Evolutionary conservation across 495 filamentous ascomycete genomes (phyloP).

Genomic region (Aspergillus carlsbadensis): DNA sequence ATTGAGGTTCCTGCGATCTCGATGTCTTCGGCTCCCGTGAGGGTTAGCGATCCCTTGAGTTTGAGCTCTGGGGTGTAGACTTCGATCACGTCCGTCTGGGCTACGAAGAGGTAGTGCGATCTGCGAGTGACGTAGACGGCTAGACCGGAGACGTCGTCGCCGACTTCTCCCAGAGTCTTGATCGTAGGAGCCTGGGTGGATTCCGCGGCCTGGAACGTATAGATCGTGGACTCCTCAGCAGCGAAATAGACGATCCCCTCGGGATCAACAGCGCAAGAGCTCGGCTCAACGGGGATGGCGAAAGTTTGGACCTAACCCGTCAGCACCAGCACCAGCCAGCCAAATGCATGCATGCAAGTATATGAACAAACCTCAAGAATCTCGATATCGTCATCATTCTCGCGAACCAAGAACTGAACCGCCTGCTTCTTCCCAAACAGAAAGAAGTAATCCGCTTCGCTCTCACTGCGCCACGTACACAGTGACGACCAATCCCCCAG

Average conservation of each 20-base stretch:
- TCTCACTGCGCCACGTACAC: constrained; percentile 3
- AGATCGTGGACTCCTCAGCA: neutral
- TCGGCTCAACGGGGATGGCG: constrained; percentile 1
- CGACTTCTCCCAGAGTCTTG: neutral
- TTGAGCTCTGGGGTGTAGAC: neutral
- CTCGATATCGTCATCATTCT: neutral
- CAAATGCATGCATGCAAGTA: neutral
- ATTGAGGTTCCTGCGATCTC: constrained; percentile 6
- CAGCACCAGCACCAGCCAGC: neutral
- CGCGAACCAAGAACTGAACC: constrained; percentile 6
- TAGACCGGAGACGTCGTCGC: neutral
- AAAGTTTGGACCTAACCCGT: constrained; percentile 6
- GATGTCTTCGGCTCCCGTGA: constrained; percentile 3
- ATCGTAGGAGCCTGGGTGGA: neutral
- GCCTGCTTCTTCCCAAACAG: constrained; percentile 7
- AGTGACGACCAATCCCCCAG: constrained; percentile 6
- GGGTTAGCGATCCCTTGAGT: neutral
- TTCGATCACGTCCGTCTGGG: constrained; percentile 1
- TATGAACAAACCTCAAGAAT: constrained; percentile 5
- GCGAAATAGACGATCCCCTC: neutral
- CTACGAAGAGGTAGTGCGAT: constrained; percentile 3
- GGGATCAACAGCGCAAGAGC: constrained; percentile 2
- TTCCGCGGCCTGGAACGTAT: neutral
- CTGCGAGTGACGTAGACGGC: neutral
- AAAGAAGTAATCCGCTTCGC: constrained; percentile 1